phyloP scores from a whole-genome alignment of 805 yeast genomes.

The Metahyphopichia silvanorum region DNA sequence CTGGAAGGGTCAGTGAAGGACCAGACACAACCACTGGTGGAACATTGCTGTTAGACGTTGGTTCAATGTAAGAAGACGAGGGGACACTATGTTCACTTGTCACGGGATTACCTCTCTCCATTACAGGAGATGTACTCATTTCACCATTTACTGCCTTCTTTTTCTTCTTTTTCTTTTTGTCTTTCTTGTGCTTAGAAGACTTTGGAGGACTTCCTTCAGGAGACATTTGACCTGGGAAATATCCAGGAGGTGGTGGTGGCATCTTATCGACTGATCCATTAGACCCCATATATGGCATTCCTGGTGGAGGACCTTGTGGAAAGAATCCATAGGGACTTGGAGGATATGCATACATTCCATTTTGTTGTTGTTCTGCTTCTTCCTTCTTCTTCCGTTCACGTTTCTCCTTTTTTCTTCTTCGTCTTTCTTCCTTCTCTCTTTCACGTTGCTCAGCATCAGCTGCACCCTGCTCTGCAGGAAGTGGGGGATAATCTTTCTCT shows the following conservation, averaged over 20 bases:
- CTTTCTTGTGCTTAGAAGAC: conserved; percentile 2
- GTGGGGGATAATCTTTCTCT: not conserved
- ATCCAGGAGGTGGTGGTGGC: conserved; percentile 1
- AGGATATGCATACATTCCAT: not conserved
- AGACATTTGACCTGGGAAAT: not conserved
- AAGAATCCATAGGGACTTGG: conserved; percentile 1
- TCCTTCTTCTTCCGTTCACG: conserved; percentile 14
- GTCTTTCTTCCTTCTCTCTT: conserved; percentile 10
- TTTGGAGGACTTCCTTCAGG: conserved; percentile 1
- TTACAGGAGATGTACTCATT: too few relatives aligned
- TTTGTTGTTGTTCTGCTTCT: conserved; percentile 8
- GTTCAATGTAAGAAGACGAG: too few relatives aligned
- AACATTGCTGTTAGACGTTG: too few relatives aligned
- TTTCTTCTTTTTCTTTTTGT: conserved; percentile 6
- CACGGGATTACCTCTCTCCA: too few relatives aligned
- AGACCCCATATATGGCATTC: conserved; percentile 5
- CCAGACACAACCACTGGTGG: too few relatives aligned
- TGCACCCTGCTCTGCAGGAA: conserved; percentile 1
- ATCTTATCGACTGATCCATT: not conserved
- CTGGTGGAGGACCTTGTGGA: conserved; percentile 4
- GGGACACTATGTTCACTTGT: too few relatives aligned
- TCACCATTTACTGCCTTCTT: conserved; percentile 4
- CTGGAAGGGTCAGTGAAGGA: too few relatives aligned
- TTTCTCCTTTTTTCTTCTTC: conserved; percentile 12
- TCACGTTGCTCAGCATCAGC: conserved; percentile 7